Evolutionary conservation across 1,139 yeast genomes (phyloP).

Genomic region (Kurtzmaniella quercitrusa): DNA sequence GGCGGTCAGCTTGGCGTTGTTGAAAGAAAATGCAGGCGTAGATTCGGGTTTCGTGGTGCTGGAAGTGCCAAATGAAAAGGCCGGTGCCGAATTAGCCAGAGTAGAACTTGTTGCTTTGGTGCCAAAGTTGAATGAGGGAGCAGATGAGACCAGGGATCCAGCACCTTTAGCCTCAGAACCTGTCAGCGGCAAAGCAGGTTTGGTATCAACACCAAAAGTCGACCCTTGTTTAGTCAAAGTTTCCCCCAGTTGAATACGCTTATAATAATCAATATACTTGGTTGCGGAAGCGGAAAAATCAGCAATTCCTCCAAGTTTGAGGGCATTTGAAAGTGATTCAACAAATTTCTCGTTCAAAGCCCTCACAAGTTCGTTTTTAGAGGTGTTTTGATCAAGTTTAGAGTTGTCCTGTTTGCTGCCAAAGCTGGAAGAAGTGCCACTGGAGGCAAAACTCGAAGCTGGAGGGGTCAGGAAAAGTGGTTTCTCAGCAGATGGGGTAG

Average conservation of each 20-base stretch:
- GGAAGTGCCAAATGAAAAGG: constrained; percentile 1
- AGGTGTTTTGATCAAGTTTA: constrained; percentile 10
- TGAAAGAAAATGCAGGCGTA: constrained; percentile 5
- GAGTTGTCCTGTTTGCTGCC: constrained; percentile 3
- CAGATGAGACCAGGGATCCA: neutral
- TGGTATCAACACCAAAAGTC: constrained; percentile 4
- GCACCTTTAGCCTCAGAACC: constrained; percentile 2
- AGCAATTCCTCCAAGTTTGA: constrained; percentile 46
- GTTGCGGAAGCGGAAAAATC: constrained; percentile 55
- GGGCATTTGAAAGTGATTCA: constrained; percentile 42
- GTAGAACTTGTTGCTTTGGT: constrained; percentile 6
- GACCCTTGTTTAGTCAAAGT: neutral
- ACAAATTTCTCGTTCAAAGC: constrained; percentile 71
- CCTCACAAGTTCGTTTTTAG: constrained; percentile 40
- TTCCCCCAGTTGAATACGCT: constrained; percentile 28
- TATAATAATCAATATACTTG: constrained; percentile 58
- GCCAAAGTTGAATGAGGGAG: constrained; percentile 3
- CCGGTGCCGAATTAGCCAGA: neutral
- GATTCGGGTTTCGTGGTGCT: neutral
- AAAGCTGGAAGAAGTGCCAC: constrained; percentile 4
- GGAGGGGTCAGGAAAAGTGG: constrained; percentile 2
- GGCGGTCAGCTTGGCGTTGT: constrained; percentile 5
- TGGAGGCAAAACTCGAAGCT: constrained; percentile 4
- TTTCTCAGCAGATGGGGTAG: constrained; percentile 5
- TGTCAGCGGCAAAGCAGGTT: constrained; percentile 7